Percentiles rank a stretch among this genome's conserved stretches.
These are phyloP conservation scores for Vitis amurensis DNA, from an alignment of 164 flowering plant species.

Conservation along the genomic window DNA sequence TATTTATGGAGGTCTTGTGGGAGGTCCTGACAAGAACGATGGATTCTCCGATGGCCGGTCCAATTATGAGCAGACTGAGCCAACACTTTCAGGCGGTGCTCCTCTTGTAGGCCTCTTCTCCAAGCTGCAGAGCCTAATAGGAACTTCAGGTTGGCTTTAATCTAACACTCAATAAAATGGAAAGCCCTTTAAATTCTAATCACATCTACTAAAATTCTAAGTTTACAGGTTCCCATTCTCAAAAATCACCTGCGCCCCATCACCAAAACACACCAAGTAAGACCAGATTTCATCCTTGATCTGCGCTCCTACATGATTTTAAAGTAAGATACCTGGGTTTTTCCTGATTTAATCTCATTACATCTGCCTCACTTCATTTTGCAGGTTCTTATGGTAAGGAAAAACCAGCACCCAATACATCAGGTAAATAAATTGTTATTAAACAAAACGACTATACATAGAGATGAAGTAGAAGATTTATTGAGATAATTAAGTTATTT, in stretches of 20 bases:
- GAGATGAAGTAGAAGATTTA: too few species aligned
- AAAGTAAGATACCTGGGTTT: too few species aligned
- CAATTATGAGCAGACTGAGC: slow-evolving; percentile 75
- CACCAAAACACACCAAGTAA: slow-evolving; percentile 26
- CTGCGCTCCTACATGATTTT: too few species aligned
- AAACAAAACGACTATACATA: too few species aligned
- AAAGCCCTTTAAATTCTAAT: too few species aligned
- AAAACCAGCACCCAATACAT: slow-evolving; percentile 1
- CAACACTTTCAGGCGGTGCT: slow-evolving; percentile 60
- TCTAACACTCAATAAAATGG: background rate
- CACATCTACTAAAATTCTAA: background rate
- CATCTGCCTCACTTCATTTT: background rate
- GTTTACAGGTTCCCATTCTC: slow-evolving; percentile 12
- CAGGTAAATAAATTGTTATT: background rate
- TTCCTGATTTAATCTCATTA: too few species aligned
- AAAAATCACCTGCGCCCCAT: slow-evolving; percentile 15
- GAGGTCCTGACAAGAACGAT: slow-evolving; percentile 78
- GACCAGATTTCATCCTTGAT: background rate
- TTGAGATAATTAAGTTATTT: background rate
- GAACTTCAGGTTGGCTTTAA: slow-evolving; percentile 4
- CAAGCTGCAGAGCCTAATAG: slow-evolving; percentile 45
- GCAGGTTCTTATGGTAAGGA: slow-evolving; percentile 12
- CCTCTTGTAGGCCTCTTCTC: slow-evolving; percentile 84
- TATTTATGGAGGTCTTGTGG: slow-evolving; percentile 74
- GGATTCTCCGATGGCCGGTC: slow-evolving; percentile 56